These are phyloP conservation scores for Mycosphaerella sp. DNA, from an alignment of 2,329 filamentous ascomycete genomes.

Conservation along the genomic window DNA sequence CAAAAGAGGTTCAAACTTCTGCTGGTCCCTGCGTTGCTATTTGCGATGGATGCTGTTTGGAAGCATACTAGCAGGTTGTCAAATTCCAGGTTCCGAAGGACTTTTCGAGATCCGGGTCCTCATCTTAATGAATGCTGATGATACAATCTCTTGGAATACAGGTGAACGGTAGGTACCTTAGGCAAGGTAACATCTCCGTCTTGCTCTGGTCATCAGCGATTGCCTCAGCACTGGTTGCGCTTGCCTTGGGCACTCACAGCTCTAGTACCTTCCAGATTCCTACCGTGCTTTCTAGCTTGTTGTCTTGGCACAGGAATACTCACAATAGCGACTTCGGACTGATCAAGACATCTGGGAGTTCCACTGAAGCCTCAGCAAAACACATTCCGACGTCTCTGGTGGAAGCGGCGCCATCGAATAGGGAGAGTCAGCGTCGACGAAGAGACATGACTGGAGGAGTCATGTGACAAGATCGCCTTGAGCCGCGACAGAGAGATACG, in stretches of 20 bases:
- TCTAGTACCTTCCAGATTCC: neutral
- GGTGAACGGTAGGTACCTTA: too few relatives aligned
- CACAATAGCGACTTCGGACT: neutral
- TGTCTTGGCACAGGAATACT: neutral
- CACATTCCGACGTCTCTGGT: neutral
- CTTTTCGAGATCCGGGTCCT: neutral
- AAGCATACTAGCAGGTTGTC: too few relatives aligned
- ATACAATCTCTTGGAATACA: too few relatives aligned
- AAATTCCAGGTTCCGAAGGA: too few relatives aligned
- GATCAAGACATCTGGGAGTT: neutral
- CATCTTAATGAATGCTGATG: conserved; percentile 7
- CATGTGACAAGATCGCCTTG: conserved; percentile 61
- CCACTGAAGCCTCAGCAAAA: neutral
- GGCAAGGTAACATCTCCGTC: neutral
- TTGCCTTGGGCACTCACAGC: conserved; percentile 1
- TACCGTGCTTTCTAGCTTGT: neutral
- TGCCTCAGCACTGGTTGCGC: conserved; percentile 12
- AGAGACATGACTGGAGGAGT: conserved; percentile 57
- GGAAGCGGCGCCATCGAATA: conserved; percentile 19
- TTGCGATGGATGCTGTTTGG: too few relatives aligned
- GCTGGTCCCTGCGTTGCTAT: too few relatives aligned
- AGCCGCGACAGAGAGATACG: conserved; percentile 62
- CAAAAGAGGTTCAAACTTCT: too few relatives aligned
- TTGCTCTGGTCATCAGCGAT: conserved; percentile 6
- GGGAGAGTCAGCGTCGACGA: conserved; percentile 14